These are phyloP conservation scores for Nepenthes mirabilis DNA, from an alignment of 148 eudicot genomes.

Conservation along the genomic window DNA sequence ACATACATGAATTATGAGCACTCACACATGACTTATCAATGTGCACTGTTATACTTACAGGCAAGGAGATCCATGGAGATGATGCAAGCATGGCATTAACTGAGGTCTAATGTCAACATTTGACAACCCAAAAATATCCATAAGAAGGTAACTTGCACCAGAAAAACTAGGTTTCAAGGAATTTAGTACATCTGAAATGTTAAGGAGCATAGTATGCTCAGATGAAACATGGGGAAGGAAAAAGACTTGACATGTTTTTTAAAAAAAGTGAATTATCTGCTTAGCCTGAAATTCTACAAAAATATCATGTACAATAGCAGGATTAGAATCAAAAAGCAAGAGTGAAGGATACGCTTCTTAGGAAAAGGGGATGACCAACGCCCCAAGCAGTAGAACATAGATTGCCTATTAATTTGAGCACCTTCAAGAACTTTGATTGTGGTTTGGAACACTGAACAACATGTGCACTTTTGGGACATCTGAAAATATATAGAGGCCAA, in stretches of 20 bases:
- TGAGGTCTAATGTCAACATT: slow-evolving; percentile 11
- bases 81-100: slow-evolving; percentile 32
- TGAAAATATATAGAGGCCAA: slow-evolving; percentile 14
- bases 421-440: slow-evolving; percentile 23
- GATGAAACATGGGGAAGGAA: neutral
- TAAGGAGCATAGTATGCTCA: slow-evolving; percentile 6
- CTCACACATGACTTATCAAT: no score
- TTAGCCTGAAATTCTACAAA: no score
- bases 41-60: slow-evolving; percentile 26
- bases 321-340: neutral
- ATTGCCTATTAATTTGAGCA: slow-evolving; percentile 39
- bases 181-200: slow-evolving; percentile 40
- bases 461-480: slow-evolving; percentile 33
- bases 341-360: slow-evolving; percentile 58
- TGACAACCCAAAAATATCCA: slow-evolving; percentile 46
- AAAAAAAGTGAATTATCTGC: neutral
- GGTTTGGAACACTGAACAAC: slow-evolving; percentile 50
- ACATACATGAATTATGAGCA: no score
- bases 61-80: slow-evolving; percentile 28
- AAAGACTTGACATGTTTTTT: neutral
- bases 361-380: slow-evolving; percentile 37
- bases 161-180: slow-evolving; percentile 31
- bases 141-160: slow-evolving; percentile 36
- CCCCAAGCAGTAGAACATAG: slow-evolving; percentile 40
- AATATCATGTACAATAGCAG: no score